These are phyloP conservation scores for Ophiostoma ips DNA, from an alignment of 2,329 filamentous ascomycete species.

Conservation along the genomic window DNA sequence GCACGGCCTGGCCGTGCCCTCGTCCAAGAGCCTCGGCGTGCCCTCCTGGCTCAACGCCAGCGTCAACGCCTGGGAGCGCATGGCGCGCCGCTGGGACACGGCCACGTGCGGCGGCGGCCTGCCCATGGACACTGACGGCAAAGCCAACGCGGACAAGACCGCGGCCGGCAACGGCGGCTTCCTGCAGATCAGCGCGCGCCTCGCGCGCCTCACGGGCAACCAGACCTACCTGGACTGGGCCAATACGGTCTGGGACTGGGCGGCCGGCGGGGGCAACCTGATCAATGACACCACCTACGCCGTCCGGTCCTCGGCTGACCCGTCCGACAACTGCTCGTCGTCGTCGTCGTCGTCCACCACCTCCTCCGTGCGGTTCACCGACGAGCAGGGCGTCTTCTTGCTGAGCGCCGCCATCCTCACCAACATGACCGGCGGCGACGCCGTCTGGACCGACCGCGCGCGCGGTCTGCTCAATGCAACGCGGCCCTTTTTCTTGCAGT, in stretches of 20 bases:
- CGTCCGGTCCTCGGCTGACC: constrained; percentile 50
- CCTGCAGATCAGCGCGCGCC: constrained; percentile 65
- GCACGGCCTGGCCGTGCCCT: constrained; percentile 49
- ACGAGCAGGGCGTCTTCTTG: constrained; percentile 51
- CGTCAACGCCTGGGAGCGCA: constrained; percentile 58
- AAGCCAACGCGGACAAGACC: constrained; percentile 74
- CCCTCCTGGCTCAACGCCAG: constrained; percentile 55
- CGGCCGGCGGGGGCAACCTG: constrained; percentile 37
- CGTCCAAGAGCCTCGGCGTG: constrained; percentile 46
- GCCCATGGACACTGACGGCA: constrained; percentile 52
- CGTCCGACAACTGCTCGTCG: constrained; percentile 41
- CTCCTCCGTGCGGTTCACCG: constrained; percentile 46
- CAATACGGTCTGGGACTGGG: constrained; percentile 53
- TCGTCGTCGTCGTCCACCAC: too few relatives aligned
- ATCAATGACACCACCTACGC: constrained; percentile 39
- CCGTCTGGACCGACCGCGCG: constrained; percentile 40
- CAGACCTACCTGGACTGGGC: constrained; percentile 55
- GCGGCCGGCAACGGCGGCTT: constrained; percentile 68
- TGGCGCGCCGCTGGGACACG: constrained; percentile 56
- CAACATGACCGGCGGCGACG: constrained; percentile 41
- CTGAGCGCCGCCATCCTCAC: constrained; percentile 51
- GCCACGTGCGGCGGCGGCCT: constrained; percentile 56
- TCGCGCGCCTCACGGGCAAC: constrained; percentile 57
- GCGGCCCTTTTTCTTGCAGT: constrained; percentile 37
- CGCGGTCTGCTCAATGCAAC: constrained; percentile 37